Evolutionary conservation across 176 grass and related monocot genomes (phyloP).

Genomic region (Oryza meyeriana): DNA sequence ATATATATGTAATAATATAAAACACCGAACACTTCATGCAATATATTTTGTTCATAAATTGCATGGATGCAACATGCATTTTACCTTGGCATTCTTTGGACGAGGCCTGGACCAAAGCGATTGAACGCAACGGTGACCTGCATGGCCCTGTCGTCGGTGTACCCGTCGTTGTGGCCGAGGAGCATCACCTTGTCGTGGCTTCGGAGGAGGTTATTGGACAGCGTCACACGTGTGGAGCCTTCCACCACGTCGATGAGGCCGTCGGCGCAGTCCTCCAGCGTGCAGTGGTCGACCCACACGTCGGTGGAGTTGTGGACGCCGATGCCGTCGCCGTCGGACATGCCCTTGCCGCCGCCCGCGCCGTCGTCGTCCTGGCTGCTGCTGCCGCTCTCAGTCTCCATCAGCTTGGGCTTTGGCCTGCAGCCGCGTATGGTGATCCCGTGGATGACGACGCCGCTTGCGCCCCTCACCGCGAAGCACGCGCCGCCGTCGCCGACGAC

Average conservation of each 20-base stretch:
- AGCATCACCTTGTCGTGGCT: slow-evolving; percentile 54
- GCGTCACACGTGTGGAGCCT: slow-evolving; percentile 26
- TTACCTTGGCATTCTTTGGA: slow-evolving; percentile 61
- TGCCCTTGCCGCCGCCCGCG: no score
- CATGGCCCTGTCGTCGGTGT: slow-evolving; percentile 37
- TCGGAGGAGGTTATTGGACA: slow-evolving; percentile 36
- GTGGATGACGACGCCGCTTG: slow-evolving; percentile 44
- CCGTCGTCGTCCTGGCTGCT: no score
- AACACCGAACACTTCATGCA: no score
- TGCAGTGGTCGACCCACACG: slow-evolving; percentile 48
- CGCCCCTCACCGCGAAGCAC: slow-evolving; percentile 25
- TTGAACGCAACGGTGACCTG: slow-evolving; percentile 53
- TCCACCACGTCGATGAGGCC: slow-evolving; percentile 42
- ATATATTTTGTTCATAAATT: not conserved
- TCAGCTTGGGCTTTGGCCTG: slow-evolving; percentile 23
- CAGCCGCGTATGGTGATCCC: slow-evolving; percentile 42
- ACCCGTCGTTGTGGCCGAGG: slow-evolving; percentile 43
- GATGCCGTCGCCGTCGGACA: slow-evolving; percentile 45
- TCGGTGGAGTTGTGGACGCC: slow-evolving; percentile 7
- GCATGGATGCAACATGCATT: not conserved
- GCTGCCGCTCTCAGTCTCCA: no score
- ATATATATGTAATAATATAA: no score
- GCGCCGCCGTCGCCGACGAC: slow-evolving; percentile 40
- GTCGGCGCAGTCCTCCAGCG: slow-evolving; percentile 44
- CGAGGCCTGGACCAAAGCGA: slow-evolving; percentile 45